Base-by-base conservation (phyloP, 345 rosid genomes). In the Raphanus sativus region DNA sequence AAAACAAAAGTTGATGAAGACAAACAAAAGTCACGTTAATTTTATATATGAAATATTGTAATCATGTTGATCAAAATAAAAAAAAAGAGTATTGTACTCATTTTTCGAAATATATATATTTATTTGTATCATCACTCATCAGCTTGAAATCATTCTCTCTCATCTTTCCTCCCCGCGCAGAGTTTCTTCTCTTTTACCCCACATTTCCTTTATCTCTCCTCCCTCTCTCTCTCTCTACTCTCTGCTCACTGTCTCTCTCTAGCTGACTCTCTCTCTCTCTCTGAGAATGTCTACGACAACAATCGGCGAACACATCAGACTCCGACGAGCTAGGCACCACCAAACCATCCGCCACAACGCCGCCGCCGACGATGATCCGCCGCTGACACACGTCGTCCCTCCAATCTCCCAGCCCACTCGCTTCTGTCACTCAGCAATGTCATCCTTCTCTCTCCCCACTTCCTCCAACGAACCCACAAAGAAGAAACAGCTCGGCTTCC, bases 321-420 rank as follows among this genome's bases (percentile, higher is more conserved):
- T 75, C 56, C 86, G 96, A 73, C 85, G 83, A 81, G 86, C 86
- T 81, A 87, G 85, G 77, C 81, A 67, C 84, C 82, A 67, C 84
- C 89, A 80, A 59, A 70, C 81, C 59, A 55, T 17, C 38, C 79
- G 73, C 68, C 76, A 52, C 61, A 82, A 82, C 8, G 36, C 55
- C 13, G 85, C 10, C 48, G 85, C 10, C 55, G 78, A 38, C 10
- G 70, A 69, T 55, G 79, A 79, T 80, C 88, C 71, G 85, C 88
- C 60, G 86, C 89, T 56, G 76, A 82, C 48, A 55, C 81, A 78
- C 73, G 69, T 73, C 59, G 74, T 62, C 62, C 77, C 77, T 66
- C 81, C 81, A 17, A 40, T 77, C 45, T 38, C 81, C 6, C 75
- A 24, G 21, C 62, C 80, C 4, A 87, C 82, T 84, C 84, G 61